A percentile compares a stretch with the other conserved stretches of the same genome.
Evolutionary conservation across 2,329 filamentous ascomycete genomes (phyloP).

Genomic region (Fusarium pseudoanthophilum): DNA sequence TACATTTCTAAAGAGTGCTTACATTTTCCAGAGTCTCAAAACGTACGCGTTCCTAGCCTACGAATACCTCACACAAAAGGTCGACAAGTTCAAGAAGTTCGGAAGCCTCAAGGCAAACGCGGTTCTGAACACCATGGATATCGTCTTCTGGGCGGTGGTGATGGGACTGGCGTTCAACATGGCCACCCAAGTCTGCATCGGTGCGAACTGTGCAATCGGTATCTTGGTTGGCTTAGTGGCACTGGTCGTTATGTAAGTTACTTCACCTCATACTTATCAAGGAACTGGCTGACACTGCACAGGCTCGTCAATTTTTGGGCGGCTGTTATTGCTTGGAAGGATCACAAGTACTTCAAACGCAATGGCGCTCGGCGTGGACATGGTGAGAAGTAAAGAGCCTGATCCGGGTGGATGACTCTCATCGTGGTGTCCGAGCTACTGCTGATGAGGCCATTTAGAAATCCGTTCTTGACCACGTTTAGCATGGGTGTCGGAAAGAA

Average conservation of each 20-base stretch:
- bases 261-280: rapidly evolving
- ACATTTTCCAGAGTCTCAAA: slow-evolving; percentile 10
- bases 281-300: not conserved
- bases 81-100: slow-evolving; percentile 36
- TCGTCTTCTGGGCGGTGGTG: slow-evolving; percentile 44
- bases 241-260: slow-evolving; percentile 17
- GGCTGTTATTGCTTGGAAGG: slow-evolving; percentile 19
- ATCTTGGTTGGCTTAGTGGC: slow-evolving; percentile 21
- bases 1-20: too few relatives aligned
- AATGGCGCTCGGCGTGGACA: not conserved
- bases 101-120: slow-evolving; percentile 39
- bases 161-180: slow-evolving; percentile 37
- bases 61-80: slow-evolving; percentile 42
- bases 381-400: too few relatives aligned
- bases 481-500: too few relatives aligned
- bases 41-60: slow-evolving; percentile 23
- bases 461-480: too few relatives aligned
- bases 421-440: too few relatives aligned
- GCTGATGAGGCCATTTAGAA: too few relatives aligned
- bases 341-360: slow-evolving; percentile 4
- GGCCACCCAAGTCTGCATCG: slow-evolving; percentile 17
- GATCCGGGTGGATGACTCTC: too few relatives aligned
- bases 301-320: slow-evolving; percentile 15
- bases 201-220: slow-evolving; percentile 24
- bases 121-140: slow-evolving; percentile 41